Base-by-base conservation (phyloP, 768 basidiomycete genomes). In the Leucosporidium scottii region DNA sequence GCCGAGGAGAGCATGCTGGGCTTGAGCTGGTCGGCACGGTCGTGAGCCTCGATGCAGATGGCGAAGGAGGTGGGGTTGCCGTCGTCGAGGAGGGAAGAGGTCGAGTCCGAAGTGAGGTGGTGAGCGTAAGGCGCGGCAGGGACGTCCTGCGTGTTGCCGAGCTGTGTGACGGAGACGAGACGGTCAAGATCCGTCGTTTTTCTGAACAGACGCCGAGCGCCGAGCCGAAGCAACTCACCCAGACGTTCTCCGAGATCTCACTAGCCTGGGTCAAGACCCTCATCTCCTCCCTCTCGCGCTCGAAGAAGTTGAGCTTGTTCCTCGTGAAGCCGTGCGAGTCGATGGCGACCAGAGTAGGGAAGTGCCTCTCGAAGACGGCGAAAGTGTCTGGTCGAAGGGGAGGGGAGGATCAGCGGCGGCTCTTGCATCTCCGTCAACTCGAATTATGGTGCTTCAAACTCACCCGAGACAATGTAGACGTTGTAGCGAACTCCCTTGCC, bases 271-370 rank as follows among this genome's bases (percentile, higher is more conserved):
- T 94, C 63, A 93, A 80, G 75, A 89, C 88, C 18, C 88, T 81
- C 90, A 93, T 93, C 80, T 93, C 92, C 68, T 90, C 89, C 78
- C 85, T 85, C 79, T 94, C 91, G 44, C 90, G 82, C 74, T 85
- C 83, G 20, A 89, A 86, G 77, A 93, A 91, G 76, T 90, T 85
- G 75, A 91, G 83, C 36, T 74, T 70, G 64, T 75, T 72, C 34
- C 70, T 64, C 12, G 67, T 27, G 54, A 65, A 70, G 39, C 78
- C 80, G 50, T 59, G 49, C n/a, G 73, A 69, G 67, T 78, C 75
- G 48, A 78, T 69, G 15, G 74, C 74, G 61, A 80, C 77, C 50
- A 80, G 76, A 36, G 78, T 69, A 1, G 78, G 78, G 68, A 70
- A 73, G 39, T 73, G 6, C 27, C 57, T 53, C 70, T 80, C 80